Base-by-base conservation (phyloP, 1,284 basidiomycete species). In the Apiotrichum sp. region DNA sequence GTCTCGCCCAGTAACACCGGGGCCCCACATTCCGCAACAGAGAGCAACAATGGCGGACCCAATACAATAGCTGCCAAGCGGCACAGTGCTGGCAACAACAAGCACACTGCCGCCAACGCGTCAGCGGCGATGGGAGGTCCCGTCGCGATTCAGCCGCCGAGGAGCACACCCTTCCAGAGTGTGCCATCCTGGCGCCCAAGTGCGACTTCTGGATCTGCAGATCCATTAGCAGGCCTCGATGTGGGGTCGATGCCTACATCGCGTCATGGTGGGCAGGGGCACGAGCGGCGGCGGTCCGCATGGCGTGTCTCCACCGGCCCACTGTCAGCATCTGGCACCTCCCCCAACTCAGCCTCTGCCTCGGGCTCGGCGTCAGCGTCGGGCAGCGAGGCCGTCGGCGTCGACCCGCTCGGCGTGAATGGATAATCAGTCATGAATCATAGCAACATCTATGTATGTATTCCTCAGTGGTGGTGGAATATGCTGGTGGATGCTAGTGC, bases 171-270 rank as follows among this genome's bases (percentile, higher is more conserved):
- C 36, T 8, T 38, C 13, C 36, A 22, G 22, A 22, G 22, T 22
- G 22, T 22, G 22, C 22, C 22, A 22, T 22, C 22, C 22, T 22
- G 22, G 22, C 22, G 22, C 22, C 22, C 22, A 22, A 22, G 22
- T 22, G 6, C 45, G 10, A 5, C 47, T n/a, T 13, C 11, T 4
- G 29, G 40, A n/a, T 41, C 32, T 6, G 31, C 32, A 3, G 59
- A 61, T 44, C 59, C 59, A 16, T 51, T 61, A 8, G 59, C 51
- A 1, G 59, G 56, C 1, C 41, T 60, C 3, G 59, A 53, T 14
- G 59, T 60, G 5, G 49, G 52, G 29, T 32, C 22, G 16, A 54
- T 54, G 34, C 22, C 56, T 29, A 41, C 50, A 11, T 35, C 40
- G 47, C 39, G 32, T 22, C 43, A 43, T 35, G 48, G 22, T 22